Percentiles rank a stretch among this genome's conserved stretches.
These are phyloP conservation scores for Wickerhamiella cacticola DNA, from an alignment of 805 yeast species.

Conservation along the genomic window DNA sequence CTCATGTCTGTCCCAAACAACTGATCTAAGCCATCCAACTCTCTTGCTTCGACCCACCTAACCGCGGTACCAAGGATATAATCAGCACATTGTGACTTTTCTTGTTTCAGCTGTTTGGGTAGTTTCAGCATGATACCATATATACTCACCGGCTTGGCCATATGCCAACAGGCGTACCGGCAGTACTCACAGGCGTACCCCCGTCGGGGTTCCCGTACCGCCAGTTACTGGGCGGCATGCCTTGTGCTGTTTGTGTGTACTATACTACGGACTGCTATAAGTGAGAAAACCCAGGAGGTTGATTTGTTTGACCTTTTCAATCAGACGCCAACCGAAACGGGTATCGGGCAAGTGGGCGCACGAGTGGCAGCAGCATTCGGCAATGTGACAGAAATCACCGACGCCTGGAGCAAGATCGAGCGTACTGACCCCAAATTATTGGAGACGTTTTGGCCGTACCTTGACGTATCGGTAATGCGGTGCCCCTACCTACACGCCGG, in stretches of 20 bases:
- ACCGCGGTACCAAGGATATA: not conserved
- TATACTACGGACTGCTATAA: not conserved
- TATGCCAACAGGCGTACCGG: not conserved
- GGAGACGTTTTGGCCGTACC: not conserved
- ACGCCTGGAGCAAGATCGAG: not conserved
- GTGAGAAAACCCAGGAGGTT: not conserved
- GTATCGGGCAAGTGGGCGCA: not conserved
- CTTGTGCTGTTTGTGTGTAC: not conserved
- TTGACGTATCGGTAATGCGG: not conserved
- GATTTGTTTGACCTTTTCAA: not conserved
- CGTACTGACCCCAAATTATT: not conserved
- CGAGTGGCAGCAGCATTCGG: not conserved
- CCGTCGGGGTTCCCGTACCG: not conserved
- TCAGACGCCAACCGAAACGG: not conserved
- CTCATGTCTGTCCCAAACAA: not conserved
- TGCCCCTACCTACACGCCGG: not conserved
- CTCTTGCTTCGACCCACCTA: too few species aligned
- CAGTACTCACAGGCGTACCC: too few species aligned
- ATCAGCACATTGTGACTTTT: not conserved
- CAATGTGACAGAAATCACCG: not conserved
- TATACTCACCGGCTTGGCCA: not conserved
- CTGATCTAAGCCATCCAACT: not conserved
- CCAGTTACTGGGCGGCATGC: not conserved
- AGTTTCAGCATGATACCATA: not conserved
- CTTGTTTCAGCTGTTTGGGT: not conserved